Evolutionary conservation across 169 alveolate species (phyloP).

Genomic region (Plasmodium gonderi): DNA sequence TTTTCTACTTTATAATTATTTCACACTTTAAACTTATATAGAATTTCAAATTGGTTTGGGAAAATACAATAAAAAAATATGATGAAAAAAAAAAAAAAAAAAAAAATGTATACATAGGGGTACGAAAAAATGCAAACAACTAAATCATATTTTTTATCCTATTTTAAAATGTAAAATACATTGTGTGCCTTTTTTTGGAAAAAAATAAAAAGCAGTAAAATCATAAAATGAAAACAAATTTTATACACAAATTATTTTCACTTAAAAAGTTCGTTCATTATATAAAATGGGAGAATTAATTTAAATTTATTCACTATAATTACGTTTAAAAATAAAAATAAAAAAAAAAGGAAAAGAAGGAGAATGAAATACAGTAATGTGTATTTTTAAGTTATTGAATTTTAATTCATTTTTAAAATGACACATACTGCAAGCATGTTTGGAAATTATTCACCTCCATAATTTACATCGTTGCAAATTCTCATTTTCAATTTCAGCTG

Average conservation of each 20-base stretch:
- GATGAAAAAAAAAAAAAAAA: neutral
- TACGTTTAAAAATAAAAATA: slow-evolving; percentile 19
- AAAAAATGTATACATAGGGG: neutral
- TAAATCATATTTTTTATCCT: neutral
- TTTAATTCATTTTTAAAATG: slow-evolving; percentile 19
- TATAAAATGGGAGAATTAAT: neutral
- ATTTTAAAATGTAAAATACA: slow-evolving; percentile 9
- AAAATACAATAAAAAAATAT: neutral
- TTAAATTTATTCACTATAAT: slow-evolving; percentile 2
- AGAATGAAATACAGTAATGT: neutral
- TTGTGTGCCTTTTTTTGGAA: neutral
- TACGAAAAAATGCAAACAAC: neutral
- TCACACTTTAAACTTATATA: neutral
- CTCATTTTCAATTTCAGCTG: neutral
- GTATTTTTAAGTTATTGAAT: slow-evolving; percentile 8
- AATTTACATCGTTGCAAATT: slow-evolving; percentile 16
- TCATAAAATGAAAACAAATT: slow-evolving; percentile 1
- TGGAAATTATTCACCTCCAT: neutral
- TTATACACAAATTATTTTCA: slow-evolving; percentile 20
- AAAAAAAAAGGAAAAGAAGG: neutral
- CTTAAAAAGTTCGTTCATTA: slow-evolving; percentile 13
- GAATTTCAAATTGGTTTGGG: neutral
- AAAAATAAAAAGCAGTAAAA: slow-evolving; percentile 2
- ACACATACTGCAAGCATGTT: slow-evolving; percentile 37
- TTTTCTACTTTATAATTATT: neutral